A percentile compares a stretch with the other conserved stretches of the same genome.
phyloP scores from a whole-genome alignment of 1,284 basidiomycete genomes.

The Cutaneotrichosporon curvatum region DNA sequence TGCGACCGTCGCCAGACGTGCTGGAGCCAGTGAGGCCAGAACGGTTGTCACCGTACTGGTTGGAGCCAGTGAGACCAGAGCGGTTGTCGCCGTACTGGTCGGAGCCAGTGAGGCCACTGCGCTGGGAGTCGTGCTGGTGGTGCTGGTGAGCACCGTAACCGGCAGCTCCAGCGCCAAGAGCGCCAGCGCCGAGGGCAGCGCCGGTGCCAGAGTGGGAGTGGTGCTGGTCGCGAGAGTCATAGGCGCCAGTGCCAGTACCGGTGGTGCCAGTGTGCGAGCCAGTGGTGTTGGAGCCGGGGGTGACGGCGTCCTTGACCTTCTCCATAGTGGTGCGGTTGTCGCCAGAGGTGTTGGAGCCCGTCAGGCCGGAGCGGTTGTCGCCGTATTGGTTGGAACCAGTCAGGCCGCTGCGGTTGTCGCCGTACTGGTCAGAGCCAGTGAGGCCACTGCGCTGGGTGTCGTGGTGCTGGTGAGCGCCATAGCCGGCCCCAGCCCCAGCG shows the following conservation, averaged over 20 bases:
- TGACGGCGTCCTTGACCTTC: background rate
- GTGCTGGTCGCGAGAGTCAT: background rate
- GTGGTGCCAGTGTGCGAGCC: background rate
- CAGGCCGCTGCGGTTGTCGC: too few species aligned
- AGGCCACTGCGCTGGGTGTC: too few species aligned
- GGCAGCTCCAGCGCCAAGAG: background rate
- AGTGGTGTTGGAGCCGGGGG: background rate
- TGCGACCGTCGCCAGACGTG: background rate
- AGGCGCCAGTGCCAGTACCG: too few species aligned
- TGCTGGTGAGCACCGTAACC: background rate
- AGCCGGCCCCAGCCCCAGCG: too few species aligned
- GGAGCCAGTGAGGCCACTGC: background rate
- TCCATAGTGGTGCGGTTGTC: background rate
- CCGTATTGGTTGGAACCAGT: too few species aligned
- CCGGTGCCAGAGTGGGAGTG: background rate
- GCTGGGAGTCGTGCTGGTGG: background rate
- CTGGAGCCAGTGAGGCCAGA: background rate
- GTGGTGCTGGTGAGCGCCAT: too few species aligned
- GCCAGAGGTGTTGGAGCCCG: background rate
- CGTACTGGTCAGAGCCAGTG: too few species aligned
- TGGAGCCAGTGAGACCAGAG: too few species aligned
- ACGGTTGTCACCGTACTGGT: too few species aligned
- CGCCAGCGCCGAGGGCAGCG: background rate
- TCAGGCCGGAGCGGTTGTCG: too few species aligned
- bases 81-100: background rate